Evolutionary conservation across 495 filamentous ascomycete genomes (phyloP).

Genomic region (Neurospora pannonica): DNA sequence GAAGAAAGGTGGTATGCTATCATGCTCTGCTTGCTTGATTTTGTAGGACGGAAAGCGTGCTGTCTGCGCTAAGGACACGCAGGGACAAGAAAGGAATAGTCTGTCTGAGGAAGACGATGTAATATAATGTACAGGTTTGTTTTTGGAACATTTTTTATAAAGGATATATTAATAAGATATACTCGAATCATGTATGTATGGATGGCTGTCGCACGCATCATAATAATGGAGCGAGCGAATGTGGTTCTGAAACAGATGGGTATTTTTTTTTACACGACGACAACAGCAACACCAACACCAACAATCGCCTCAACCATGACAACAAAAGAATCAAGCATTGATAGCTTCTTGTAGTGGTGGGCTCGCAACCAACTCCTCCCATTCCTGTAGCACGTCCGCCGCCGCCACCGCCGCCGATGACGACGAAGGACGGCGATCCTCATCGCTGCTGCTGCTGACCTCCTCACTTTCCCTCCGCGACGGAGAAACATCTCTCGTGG

Average conservation of each 20-base stretch:
- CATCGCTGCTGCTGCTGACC: neutral
- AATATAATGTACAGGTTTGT: neutral
- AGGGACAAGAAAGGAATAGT: neutral
- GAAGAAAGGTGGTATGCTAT: neutral
- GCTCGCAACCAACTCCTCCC: constrained; percentile 25
- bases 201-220: neutral
- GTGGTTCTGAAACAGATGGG: neutral
- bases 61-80: neutral
- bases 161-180: neutral
- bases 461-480: constrained; percentile 6
- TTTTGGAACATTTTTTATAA: neutral
- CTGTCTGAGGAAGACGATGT: neutral
- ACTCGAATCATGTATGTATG: neutral
- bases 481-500: constrained; percentile 12
- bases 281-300: neutral
- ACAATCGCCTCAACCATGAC: neutral
- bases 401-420: neutral
- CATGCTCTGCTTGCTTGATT: neutral
- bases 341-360: constrained; percentile 29
- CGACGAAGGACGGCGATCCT: neutral
- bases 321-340: constrained; percentile 18
- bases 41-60: neutral
- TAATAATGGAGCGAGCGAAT: neutral
- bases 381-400: constrained; percentile 5
- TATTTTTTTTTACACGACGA: neutral